Conservation (phyloP, 306 rosid genomes). For the Acacia acuminata region DNA sequence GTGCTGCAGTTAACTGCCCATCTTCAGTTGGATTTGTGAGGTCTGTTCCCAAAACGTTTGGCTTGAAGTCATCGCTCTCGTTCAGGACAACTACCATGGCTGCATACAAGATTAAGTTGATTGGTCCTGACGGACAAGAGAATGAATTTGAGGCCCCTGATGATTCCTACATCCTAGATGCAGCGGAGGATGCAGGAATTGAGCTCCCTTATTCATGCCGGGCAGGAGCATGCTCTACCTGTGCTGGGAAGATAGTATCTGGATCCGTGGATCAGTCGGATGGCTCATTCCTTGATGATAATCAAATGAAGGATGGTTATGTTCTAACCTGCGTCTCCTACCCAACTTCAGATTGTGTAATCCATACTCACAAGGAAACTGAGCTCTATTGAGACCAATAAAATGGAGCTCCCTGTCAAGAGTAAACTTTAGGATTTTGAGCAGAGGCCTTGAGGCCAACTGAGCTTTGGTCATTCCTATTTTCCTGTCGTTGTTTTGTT, state of each 20-base stretch:
- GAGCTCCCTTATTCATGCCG: slow-evolving; percentile 89
- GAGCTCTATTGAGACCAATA: slow-evolving; percentile 55
- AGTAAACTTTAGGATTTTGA: slow-evolving; percentile 9
- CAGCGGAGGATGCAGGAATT: slow-evolving; percentile 77
- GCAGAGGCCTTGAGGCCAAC: slow-evolving; percentile 19
- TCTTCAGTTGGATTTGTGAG: slow-evolving; percentile 51
- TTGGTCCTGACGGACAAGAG: slow-evolving; percentile 65
- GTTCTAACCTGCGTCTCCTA: slow-evolving; percentile 67
- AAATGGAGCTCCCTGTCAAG: slow-evolving; percentile 1
- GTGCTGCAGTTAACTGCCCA: slow-evolving; percentile 49
- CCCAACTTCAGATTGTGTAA: slow-evolving; percentile 74
- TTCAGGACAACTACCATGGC: slow-evolving; percentile 65
- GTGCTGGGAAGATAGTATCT: slow-evolving; percentile 65
- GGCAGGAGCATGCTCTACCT: slow-evolving; percentile 86
- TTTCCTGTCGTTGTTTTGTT: neutral
- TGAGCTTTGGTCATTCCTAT: slow-evolving; percentile 25
- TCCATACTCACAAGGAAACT: slow-evolving; percentile 79
- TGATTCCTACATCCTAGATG: slow-evolving; percentile 68
- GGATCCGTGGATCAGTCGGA: slow-evolving; percentile 80
- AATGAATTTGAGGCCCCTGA: slow-evolving; percentile 74
- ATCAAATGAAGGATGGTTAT: slow-evolving; percentile 59
- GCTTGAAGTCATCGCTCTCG: slow-evolving; percentile 59
- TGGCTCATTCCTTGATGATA: slow-evolving; percentile 76
- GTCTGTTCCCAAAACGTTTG: slow-evolving; percentile 49
- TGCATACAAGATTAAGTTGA: slow-evolving; percentile 67